A percentile compares a stretch with the other conserved stretches of the same genome.
Evolutionary conservation across 1,284 basidiomycete genomes (phyloP).

Genomic region (Singerocomus rubriflavus): DNA sequence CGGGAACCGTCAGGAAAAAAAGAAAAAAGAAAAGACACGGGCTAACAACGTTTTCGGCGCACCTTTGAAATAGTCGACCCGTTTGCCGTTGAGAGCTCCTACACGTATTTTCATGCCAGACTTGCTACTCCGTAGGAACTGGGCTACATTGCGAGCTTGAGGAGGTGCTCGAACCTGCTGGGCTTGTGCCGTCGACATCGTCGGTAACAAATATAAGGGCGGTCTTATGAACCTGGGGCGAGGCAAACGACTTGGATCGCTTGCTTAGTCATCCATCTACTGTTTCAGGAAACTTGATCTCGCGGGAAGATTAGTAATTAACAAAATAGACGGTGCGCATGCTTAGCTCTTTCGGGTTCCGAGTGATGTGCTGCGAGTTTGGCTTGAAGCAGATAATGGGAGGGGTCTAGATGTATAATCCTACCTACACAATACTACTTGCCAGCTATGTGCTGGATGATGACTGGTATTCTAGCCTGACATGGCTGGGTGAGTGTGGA

Average conservation of each 20-base stretch:
- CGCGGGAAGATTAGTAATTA: no score
- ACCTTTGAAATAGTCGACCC: slow-evolving; percentile 98
- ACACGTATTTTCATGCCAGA: slow-evolving; percentile 88
- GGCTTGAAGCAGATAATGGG: no score
- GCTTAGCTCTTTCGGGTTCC: no score
- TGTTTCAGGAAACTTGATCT: no score
- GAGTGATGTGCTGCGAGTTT: no score
- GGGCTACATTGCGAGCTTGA: slow-evolving; percentile 75
- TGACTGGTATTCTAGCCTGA: no score
- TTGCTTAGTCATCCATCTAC: slow-evolving; percentile 15
- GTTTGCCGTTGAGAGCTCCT: slow-evolving; percentile 91
- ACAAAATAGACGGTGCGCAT: no score
- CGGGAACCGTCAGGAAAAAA: neutral
- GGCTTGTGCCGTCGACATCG: slow-evolving; percentile 47
- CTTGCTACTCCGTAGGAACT: slow-evolving; percentile 82
- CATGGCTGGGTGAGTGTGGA: no score
- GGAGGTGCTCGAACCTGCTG: slow-evolving; percentile 74
- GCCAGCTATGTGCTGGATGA: no score
- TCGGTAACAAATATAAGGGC: neutral
- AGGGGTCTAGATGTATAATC: no score
- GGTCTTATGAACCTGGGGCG: neutral
- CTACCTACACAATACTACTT: no score
- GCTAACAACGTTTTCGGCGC: neutral
- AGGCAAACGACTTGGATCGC: neutral
- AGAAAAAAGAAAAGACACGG: neutral